Evolutionary conservation across 2,329 filamentous ascomycete genomes (phyloP).

Genomic region (Nigrospora osmanthi): DNA sequence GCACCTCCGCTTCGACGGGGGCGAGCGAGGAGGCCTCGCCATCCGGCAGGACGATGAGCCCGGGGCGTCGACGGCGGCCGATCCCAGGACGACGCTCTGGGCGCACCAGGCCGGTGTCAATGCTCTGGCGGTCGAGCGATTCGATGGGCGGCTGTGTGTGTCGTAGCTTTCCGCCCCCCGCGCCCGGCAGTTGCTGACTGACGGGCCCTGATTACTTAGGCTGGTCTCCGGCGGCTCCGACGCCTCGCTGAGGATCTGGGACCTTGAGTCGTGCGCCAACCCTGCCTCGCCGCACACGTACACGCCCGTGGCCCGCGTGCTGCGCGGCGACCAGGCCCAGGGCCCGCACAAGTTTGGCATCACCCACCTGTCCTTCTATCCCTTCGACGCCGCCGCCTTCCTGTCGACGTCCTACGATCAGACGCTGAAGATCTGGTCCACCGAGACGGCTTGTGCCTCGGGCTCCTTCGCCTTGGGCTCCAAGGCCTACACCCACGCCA

Average conservation of each 20-base stretch:
- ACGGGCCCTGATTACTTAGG: conserved; percentile 33
- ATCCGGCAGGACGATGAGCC: conserved; percentile 14
- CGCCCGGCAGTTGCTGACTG: conserved; percentile 3
- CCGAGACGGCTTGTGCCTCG: conserved; percentile 50
- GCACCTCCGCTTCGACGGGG: conserved; percentile 63
- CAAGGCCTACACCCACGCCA: conserved; percentile 68
- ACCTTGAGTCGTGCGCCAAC: conserved; percentile 58
- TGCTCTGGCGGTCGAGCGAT: conserved; percentile 70
- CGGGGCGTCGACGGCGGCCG: conserved; percentile 12
- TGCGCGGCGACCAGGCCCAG: conserved; percentile 26
- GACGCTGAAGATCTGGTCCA: conserved; percentile 68
- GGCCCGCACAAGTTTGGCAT: conserved; percentile 59
- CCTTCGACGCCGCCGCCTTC: conserved; percentile 69
- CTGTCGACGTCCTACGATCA: conserved; percentile 73
- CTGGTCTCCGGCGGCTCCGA: conserved; percentile 82
- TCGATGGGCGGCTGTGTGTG: conserved; percentile 70
- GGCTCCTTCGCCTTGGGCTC: conserved; percentile 62
- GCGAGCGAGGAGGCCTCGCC: conserved; percentile 30
- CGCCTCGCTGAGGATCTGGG: conserved; percentile 78
- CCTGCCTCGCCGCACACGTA: conserved; percentile 39
- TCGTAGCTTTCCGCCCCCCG: not conserved
- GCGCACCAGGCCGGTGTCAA: conserved; percentile 77
- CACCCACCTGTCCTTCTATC: conserved; percentile 70
- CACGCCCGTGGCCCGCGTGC: conserved; percentile 43
- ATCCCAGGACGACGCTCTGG: conserved; percentile 33